A percentile compares a stretch with the other conserved stretches of the same genome.
phyloP scores from a whole-genome alignment of 1,139 yeast genomes.

The Geotrichum bryndzae region DNA sequence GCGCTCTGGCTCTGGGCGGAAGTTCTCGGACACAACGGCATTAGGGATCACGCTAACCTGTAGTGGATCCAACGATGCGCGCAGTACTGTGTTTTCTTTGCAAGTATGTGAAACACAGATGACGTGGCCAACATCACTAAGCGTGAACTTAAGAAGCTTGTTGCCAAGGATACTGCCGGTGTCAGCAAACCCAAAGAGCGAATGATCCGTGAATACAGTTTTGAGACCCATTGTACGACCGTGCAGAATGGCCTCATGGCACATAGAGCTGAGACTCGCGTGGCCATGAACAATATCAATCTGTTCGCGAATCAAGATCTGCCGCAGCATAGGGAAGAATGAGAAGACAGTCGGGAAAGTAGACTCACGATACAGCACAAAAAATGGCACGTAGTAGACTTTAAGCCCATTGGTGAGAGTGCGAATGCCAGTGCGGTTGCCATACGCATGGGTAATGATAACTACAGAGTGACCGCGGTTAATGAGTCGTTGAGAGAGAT shows the following conservation, averaged over 20 bases:
- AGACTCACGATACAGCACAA: conserved; percentile 72
- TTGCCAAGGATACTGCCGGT: conserved; percentile 80
- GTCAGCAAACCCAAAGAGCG: conserved; percentile 89
- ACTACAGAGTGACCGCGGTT: conserved; percentile 87
- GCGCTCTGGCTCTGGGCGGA: conserved; percentile 49
- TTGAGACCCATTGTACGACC: conserved; percentile 88
- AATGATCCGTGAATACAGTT: conserved; percentile 93
- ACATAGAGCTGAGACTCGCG: conserved; percentile 78
- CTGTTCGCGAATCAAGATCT: conserved; percentile 76
- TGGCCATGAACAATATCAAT: conserved; percentile 94
- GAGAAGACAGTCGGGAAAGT: conserved; percentile 87
- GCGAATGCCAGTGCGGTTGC: conserved; percentile 73
- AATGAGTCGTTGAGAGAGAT: conserved; percentile 69
- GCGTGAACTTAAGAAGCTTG: conserved; percentile 73
- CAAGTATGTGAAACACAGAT: conserved; percentile 96
- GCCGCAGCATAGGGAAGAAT: conserved; percentile 77
- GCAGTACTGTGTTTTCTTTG: conserved; percentile 86
- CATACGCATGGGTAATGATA: conserved; percentile 83
- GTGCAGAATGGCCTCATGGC: conserved; percentile 86
- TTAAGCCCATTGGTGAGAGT: conserved; percentile 83
- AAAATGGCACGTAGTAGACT: conserved; percentile 83
- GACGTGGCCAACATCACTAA: conserved; percentile 84
- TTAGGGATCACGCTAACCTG: conserved; percentile 89
- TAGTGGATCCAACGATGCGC: conserved; percentile 77
- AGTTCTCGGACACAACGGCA: conserved; percentile 84